Conservation (phyloP, 805 yeast species). For the Starmerella apis region DNA sequence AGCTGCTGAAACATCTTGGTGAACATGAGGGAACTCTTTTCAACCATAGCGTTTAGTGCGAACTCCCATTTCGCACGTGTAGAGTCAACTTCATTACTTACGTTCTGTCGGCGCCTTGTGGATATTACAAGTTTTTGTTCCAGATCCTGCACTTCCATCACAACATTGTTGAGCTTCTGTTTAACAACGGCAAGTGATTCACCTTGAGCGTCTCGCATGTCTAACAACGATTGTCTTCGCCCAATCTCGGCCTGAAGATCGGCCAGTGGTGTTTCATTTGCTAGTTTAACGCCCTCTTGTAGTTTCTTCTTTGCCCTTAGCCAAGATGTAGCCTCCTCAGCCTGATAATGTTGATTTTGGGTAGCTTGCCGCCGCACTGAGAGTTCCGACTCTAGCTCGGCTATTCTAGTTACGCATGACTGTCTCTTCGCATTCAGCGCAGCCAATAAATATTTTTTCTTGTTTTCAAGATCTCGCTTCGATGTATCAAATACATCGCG, state of each 20-base stretch:
- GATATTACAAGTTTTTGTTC: slow-evolving; percentile 7
- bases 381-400: not conserved
- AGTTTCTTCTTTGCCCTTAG: not conserved
- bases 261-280: not conserved
- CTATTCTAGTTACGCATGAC: not conserved
- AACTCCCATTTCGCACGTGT: slow-evolving; percentile 49
- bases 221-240: slow-evolving; percentile 1
- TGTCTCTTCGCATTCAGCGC: not conserved
- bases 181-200: slow-evolving; percentile 9
- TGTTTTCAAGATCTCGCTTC: not conserved
- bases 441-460: not conserved
- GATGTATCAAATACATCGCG: not conserved
- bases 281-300: not conserved
- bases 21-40: slow-evolving; percentile 53
- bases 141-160: slow-evolving; percentile 4
- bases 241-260: slow-evolving; percentile 10
- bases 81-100: slow-evolving; percentile 4
- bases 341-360: not conserved
- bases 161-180: slow-evolving; percentile 1
- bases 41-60: slow-evolving; percentile 44
- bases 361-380: not conserved
- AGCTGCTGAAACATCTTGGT: slow-evolving; percentile 55
- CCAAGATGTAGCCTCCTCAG: slow-evolving; percentile 7
- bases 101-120: slow-evolving; percentile 8
- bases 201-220: slow-evolving; percentile 1